Percentiles rank a stretch among this genome's conserved stretches.
Evolutionary conservation across 306 rosid species (phyloP).

Genomic region (Glycine soja): DNA sequence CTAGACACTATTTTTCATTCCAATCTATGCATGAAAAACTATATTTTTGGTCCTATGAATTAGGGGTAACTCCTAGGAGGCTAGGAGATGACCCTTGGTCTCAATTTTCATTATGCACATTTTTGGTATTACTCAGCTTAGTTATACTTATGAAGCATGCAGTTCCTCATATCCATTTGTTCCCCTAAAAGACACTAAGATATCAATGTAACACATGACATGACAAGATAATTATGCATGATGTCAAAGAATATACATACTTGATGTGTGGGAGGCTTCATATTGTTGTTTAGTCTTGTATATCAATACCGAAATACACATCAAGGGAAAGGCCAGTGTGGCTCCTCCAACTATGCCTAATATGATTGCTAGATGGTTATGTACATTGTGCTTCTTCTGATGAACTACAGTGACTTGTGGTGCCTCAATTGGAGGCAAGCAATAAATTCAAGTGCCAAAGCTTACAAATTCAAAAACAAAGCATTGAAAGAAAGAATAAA

Average conservation of each 20-base stretch:
- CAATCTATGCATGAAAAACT: not conserved
- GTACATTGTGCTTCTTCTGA: conserved; percentile 52
- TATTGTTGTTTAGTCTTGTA: conserved; percentile 60
- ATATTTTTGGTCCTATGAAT: not conserved
- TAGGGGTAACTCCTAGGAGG: conserved; percentile 1
- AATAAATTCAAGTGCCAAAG: too few species aligned
- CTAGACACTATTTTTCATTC: not conserved
- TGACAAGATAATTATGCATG: not conserved
- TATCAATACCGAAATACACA: conserved; percentile 53
- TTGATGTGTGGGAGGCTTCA: conserved; percentile 56
- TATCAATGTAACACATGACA: not conserved
- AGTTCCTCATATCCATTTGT: conserved; percentile 69
- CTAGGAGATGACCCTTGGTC: not conserved
- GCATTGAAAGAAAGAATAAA: not conserved
- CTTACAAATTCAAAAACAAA: not conserved
- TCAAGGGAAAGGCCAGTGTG: conserved; percentile 54
- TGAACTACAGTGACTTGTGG: conserved; percentile 78
- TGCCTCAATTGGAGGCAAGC: conserved; percentile 68
- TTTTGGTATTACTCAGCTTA: conserved; percentile 27
- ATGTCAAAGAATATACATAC: conserved; percentile 53
- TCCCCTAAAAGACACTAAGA: conserved; percentile 51
- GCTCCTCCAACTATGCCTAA: too few species aligned
- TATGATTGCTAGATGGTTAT: conserved; percentile 55
- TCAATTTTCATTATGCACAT: conserved; percentile 24
- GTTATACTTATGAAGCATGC: conserved; percentile 39